Conservation (phyloP, 371 early-diverging fungal species). For the Rhizomucor miehei region DNA sequence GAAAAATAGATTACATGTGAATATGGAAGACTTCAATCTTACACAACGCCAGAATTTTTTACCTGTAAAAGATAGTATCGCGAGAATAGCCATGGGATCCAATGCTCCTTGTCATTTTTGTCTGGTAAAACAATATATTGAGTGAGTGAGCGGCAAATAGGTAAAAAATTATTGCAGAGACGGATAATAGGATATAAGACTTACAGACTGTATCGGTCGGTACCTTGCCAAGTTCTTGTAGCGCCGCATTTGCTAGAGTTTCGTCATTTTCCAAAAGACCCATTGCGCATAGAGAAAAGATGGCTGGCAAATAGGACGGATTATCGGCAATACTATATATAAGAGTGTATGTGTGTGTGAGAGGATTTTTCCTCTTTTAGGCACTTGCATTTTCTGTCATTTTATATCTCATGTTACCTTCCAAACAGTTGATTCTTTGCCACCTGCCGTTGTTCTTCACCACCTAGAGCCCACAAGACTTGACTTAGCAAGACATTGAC, state of each 20-base stretch:
- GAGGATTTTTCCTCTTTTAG: too few relatives aligned
- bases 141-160: not conserved
- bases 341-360: too few relatives aligned
- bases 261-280: slow-evolving; percentile 74
- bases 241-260: slow-evolving; percentile 70
- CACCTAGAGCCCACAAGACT: slow-evolving; percentile 86
- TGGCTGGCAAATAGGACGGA: slow-evolving; percentile 62
- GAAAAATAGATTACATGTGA: not conserved
- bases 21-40: too few relatives aligned
- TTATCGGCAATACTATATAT: slow-evolving; percentile 49
- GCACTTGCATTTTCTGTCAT: slow-evolving; percentile 20
- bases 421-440: slow-evolving; percentile 81
- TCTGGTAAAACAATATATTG: slow-evolving; percentile 14
- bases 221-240: slow-evolving; percentile 70
- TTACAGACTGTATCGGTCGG: slow-evolving; percentile 47
- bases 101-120: slow-evolving; percentile 34
- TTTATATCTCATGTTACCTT: slow-evolving; percentile 49
- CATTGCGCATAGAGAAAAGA: slow-evolving; percentile 76
- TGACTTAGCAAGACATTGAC: slow-evolving; percentile 75
- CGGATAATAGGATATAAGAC: not conserved
- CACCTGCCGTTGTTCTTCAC: slow-evolving; percentile 70
- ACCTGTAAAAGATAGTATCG: slow-evolving; percentile 37
- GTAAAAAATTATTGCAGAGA: not conserved
- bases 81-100: slow-evolving; percentile 32
- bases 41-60: not conserved